Evolutionary conservation across 768 basidiomycete genomes (phyloP), one percentile per base, ranked within the genome.

Genomic region (Termitomyces sp.): DNA sequence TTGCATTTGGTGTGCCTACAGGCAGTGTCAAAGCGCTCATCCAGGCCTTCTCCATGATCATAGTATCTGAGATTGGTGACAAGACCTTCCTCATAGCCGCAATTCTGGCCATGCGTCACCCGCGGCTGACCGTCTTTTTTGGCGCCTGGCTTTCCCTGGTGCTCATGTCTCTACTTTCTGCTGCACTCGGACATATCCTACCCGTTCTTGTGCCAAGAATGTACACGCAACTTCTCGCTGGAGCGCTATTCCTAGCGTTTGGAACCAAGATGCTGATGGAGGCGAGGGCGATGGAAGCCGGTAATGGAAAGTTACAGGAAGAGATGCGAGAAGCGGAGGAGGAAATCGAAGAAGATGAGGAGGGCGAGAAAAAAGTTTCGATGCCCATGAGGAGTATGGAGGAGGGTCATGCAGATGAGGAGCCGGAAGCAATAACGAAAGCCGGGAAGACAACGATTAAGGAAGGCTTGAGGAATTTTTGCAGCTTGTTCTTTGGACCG

Each of bases 311-410:
- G 72, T 88, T 97, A 16, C 73, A 86, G 66, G 95, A 98, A 70
- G 97, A 98, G 72, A 92, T 98, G 88, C 82, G 84, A 55, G 95
- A 99, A 74, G 90, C 92, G n/a, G 88, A 89, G 73, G 93, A 95
- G 68, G 96, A 99, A 73, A 89, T 98, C 52, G 87, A 93, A 64
- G 90, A 83, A 3, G 90, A 93, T 60, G 88, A 86, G 5, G 75
- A 75, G 7, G 78, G 68, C 8, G 57, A 60, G 18, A 53, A 56
- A 53, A 61, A 66, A 30, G 68, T 75, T 2, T 69, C 71, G 0
- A 85, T 92, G 28, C 87, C 88, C 0, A 74, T 96, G 58, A 84
- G 88, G 63, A 83, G 81, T 26, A 69, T 95, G 60, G 94, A 97
- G 67, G 90, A 85, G 62, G 93, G 90, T 5, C 20, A 52, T 30